Conservation (phyloP, 164 flowering plant genomes). For the Annona squamosa region DNA sequence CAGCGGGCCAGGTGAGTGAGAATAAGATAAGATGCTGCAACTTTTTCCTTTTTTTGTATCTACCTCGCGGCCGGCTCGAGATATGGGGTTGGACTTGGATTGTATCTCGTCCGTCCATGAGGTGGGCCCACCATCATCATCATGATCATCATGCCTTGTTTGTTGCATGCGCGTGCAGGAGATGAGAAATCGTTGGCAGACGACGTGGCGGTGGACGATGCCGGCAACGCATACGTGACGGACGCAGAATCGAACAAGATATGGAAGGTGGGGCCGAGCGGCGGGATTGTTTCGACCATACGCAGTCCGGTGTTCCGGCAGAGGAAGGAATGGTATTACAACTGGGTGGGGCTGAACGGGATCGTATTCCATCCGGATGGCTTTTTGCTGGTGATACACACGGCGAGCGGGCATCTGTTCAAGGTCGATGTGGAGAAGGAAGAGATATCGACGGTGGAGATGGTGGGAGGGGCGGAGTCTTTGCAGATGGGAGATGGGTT, state of each 20-base stretch:
- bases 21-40: no score
- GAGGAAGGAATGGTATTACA: slow-evolving; percentile 63
- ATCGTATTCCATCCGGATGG: slow-evolving; percentile 86
- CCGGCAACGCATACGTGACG: slow-evolving; percentile 80
- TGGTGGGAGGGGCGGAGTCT: slow-evolving; percentile 35
- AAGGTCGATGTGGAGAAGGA: slow-evolving; percentile 39
- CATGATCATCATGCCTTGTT: neutral
- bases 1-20: slow-evolving; percentile 47
- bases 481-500: slow-evolving; percentile 72
- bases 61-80: no score
- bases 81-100: no score
- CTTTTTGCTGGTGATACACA: slow-evolving; percentile 69
- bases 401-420: slow-evolving; percentile 45
- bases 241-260: slow-evolving; percentile 55
- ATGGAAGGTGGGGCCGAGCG: slow-evolving; percentile 72
- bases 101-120: neutral
- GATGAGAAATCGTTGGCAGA: slow-evolving; percentile 71
- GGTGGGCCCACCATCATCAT: neutral
- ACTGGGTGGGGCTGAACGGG: slow-evolving; percentile 62
- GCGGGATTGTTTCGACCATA: slow-evolving; percentile 40
- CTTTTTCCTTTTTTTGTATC: no score
- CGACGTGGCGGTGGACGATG: slow-evolving; percentile 78
- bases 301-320: slow-evolving; percentile 53
- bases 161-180: slow-evolving; percentile 22
- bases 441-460: slow-evolving; percentile 40